phyloP scores from a whole-genome alignment of 164 flowering plant species.

The Akebia trifoliata region DNA sequence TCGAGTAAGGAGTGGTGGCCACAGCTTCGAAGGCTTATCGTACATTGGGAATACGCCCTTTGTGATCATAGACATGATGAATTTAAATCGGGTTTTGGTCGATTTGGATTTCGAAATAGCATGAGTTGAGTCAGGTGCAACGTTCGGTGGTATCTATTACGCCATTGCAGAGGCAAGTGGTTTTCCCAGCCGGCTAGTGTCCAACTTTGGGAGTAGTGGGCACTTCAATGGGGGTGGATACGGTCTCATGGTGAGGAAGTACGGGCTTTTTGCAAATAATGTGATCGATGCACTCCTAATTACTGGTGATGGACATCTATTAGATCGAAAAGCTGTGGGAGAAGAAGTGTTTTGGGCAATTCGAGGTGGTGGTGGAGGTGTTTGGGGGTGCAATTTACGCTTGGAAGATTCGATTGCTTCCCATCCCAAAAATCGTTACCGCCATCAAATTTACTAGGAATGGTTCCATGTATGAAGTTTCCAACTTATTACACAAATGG shows the following conservation, averaged over 20 bases:
- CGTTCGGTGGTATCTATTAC: constrained; percentile 14
- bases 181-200: constrained; percentile 14
- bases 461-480: not conserved
- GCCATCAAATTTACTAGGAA: not conserved
- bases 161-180: constrained; percentile 9
- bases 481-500: constrained; percentile 1
- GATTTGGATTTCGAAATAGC: constrained; percentile 10
- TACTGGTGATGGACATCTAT: not conserved
- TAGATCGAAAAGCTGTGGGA: constrained; percentile 12
- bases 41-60: constrained; percentile 5
- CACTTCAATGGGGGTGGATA: constrained; percentile 13
- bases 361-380: constrained; percentile 12
- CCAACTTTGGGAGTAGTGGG: constrained; percentile 12
- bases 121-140: too few species aligned
- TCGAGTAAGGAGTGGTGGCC: constrained; percentile 13
- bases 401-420: constrained; percentile 2
- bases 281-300: constrained; percentile 7
- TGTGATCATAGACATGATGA: constrained; percentile 14
- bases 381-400: constrained; percentile 4
- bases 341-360: constrained; percentile 7
- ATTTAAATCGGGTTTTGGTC: constrained; percentile 6
- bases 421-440: not conserved
- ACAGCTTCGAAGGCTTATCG: constrained; percentile 17
- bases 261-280: constrained; percentile 18
- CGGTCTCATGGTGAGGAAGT: constrained; percentile 12